These are phyloP conservation scores for Albifimbria verrucaria DNA, from an alignment of 2,329 filamentous ascomycete genomes.

Conservation along the genomic window DNA sequence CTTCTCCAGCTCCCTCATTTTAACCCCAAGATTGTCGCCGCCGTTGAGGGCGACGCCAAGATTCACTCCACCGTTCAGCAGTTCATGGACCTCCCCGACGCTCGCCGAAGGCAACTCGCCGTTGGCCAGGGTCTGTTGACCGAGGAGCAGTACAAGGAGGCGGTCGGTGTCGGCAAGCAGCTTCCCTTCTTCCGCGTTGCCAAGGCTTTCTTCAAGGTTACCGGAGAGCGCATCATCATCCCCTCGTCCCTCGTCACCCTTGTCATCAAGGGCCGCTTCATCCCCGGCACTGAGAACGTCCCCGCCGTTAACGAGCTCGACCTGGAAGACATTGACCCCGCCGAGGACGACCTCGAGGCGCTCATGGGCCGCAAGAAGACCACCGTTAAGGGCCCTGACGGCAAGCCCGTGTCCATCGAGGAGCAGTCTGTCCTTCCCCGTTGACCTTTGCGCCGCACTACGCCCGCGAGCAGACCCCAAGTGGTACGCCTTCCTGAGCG, in stretches of 20 bases:
- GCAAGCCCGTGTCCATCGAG: constrained; percentile 53
- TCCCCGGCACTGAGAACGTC: constrained; percentile 75
- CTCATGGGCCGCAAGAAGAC: constrained; percentile 74
- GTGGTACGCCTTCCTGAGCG: constrained; percentile 93
- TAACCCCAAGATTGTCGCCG: constrained; percentile 61
- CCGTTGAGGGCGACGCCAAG: constrained; percentile 72
- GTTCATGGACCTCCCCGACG: constrained; percentile 81
- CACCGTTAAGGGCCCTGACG: constrained; percentile 58
- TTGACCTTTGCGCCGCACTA: constrained; percentile 91
- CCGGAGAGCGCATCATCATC: constrained; percentile 88
- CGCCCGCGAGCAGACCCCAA: constrained; percentile 83
- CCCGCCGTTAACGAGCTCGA: constrained; percentile 74
- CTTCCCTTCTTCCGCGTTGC: constrained; percentile 81
- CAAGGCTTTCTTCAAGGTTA: constrained; percentile 97
- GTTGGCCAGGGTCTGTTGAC: constrained; percentile 69
- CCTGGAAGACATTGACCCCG: constrained; percentile 86
- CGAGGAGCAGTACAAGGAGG: constrained; percentile 72
- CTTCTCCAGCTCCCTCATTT: constrained; percentile 90
- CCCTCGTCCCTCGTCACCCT: constrained; percentile 90
- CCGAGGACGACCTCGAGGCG: constrained; percentile 87
- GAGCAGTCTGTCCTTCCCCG: constrained; percentile 71
- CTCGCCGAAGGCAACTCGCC: constrained; percentile 67
- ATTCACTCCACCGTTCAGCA: constrained; percentile 76
- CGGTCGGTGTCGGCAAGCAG: constrained; percentile 74
- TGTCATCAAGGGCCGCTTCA: constrained; percentile 90